Evolutionary conservation across 2,329 filamentous ascomycete species (phyloP).

Genomic region (Beauveria caledonica): DNA sequence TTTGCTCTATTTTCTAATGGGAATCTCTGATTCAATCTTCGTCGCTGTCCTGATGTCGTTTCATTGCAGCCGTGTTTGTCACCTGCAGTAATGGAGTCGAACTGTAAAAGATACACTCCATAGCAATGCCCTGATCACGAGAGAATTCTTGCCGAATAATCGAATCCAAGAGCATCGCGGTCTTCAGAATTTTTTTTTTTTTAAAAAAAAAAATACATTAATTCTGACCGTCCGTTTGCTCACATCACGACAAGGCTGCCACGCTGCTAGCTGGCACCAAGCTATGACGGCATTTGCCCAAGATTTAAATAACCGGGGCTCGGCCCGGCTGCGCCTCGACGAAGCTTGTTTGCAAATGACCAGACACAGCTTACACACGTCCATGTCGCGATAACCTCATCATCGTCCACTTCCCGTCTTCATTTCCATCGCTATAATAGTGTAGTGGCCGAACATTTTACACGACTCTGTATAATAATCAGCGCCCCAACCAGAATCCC

Average conservation of each 20-base stretch:
- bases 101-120: too few species aligned
- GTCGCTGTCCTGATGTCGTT: too few species aligned
- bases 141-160: too few species aligned
- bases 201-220: background rate
- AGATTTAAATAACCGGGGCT: background rate
- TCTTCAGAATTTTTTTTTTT: background rate
- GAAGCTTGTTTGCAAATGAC: constrained; percentile 1
- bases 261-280: background rate
- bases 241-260: background rate
- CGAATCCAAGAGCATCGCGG: too few species aligned
- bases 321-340: background rate
- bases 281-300: background rate
- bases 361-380: background rate
- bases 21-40: too few species aligned
- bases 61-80: too few species aligned
- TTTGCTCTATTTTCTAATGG: too few species aligned
- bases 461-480: too few species aligned
- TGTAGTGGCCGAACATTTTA: too few species aligned
- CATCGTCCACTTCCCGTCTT: too few species aligned
- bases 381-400: background rate
- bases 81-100: too few species aligned
- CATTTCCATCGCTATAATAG: background rate
- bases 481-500: background rate
- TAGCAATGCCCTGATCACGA: too few species aligned
- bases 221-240: background rate